Conservation (phyloP, 192 early-diverging fungal species). For the Coemansia sp. region DNA sequence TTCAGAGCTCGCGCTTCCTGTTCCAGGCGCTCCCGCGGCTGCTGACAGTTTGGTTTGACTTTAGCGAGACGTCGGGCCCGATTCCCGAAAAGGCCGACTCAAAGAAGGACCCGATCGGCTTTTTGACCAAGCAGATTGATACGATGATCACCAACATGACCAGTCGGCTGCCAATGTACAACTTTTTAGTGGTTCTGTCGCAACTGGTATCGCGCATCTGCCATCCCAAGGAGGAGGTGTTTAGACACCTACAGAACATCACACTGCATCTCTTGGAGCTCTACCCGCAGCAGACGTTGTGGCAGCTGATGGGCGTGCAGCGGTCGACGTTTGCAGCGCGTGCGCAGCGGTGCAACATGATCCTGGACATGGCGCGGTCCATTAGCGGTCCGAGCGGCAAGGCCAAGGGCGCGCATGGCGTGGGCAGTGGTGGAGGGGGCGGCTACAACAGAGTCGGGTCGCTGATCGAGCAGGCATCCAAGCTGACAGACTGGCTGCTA, state of each 20-base stretch:
- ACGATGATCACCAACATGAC: conserved; percentile 53
- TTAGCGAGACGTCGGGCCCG: conserved; percentile 47
- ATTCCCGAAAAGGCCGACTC: conserved; percentile 22
- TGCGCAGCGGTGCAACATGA: conserved; percentile 56
- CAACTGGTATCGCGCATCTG: conserved; percentile 86
- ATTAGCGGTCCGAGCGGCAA: not conserved
- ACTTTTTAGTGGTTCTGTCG: conserved; percentile 76
- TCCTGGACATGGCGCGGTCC: conserved; percentile 63
- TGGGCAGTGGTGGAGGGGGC: conserved; percentile 2
- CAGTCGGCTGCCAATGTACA: conserved; percentile 60
- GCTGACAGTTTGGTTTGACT: conserved; percentile 81
- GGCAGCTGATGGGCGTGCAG: conserved; percentile 79
- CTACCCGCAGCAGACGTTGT: conserved; percentile 82
- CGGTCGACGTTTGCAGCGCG: conserved; percentile 63
- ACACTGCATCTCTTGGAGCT: conserved; percentile 62
- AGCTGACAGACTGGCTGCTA: conserved; percentile 71
- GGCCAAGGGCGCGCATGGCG: too few species aligned
- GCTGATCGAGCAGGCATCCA: conserved; percentile 57
- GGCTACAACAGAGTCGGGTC: conserved; percentile 20
- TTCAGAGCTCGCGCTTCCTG: conserved; percentile 70
- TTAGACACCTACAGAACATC: conserved; percentile 64
- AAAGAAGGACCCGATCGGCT: conserved; percentile 34
- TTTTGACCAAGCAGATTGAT: conserved; percentile 54
- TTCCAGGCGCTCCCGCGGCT: conserved; percentile 83
- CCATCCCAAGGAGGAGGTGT: conserved; percentile 66